Evolutionary conservation across 2,329 filamentous ascomycete genomes (phyloP).

Genomic region (Cordyceps tenuipes): DNA sequence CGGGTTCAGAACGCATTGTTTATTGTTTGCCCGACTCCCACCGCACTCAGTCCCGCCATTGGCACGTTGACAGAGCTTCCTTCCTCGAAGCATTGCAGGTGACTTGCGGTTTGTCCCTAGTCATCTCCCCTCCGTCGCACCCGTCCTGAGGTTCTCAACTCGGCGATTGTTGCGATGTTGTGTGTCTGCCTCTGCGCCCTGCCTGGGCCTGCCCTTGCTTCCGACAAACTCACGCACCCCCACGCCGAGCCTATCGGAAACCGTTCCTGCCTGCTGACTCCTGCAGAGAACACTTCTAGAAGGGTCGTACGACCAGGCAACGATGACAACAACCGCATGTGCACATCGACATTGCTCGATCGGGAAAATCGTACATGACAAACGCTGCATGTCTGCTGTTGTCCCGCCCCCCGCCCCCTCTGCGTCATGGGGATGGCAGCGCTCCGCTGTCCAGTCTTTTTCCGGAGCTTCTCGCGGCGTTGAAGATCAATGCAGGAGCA

Average conservation of each 20-base stretch:
- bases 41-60: background rate
- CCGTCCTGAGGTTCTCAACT: constrained; percentile 1
- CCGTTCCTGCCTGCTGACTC: background rate
- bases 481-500: background rate
- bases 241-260: background rate
- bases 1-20: background rate
- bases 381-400: background rate
- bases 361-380: background rate
- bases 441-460: background rate
- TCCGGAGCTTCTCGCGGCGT: background rate
- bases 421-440: background rate
- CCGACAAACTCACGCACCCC: background rate
- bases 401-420: background rate
- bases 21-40: background rate
- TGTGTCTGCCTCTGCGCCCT: background rate
- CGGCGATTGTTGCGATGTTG: constrained; percentile 5
- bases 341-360: background rate
- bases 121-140: background rate
- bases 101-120: background rate
- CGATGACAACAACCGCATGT: background rate
- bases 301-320: background rate
- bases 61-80: background rate
- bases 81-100: background rate
- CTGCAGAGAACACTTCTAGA: background rate
- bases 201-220: background rate